Percentiles rank a stretch among this genome's conserved stretches.
Evolutionary conservation across 768 basidiomycete species (phyloP).

Genomic region (Psilocybe cubensis): DNA sequence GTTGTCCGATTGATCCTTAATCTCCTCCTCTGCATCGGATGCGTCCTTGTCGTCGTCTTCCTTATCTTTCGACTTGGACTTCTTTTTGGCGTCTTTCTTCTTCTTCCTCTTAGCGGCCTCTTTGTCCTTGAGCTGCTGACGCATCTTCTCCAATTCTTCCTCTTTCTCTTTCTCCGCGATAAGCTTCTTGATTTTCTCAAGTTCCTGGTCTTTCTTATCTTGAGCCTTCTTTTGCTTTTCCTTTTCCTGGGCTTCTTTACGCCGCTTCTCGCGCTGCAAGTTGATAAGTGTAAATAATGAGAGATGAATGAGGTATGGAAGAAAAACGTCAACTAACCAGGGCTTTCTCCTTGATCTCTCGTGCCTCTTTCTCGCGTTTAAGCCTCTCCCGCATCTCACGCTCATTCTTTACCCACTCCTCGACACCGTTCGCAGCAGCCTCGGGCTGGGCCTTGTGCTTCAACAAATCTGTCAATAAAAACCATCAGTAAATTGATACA

Average conservation of each 20-base stretch:
- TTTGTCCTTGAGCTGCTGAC: conserved; percentile 47
- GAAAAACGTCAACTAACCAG: conserved; percentile 48
- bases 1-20: conserved; percentile 8
- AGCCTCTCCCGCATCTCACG: conserved; percentile 76
- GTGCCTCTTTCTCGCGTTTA: conserved; percentile 72
- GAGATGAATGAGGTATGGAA: conserved; percentile 7
- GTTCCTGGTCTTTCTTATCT: conserved; percentile 67
- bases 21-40: conserved; percentile 26
- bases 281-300: neutral
- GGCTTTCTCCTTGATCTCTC: conserved; percentile 67
- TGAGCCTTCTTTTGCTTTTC: conserved; percentile 63
- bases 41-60: conserved; percentile 30
- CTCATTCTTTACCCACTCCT: conserved; percentile 76
- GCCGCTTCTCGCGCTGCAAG: conserved; percentile 49
- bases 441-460: conserved; percentile 87
- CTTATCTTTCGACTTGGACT: conserved; percentile 31
- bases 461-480: conserved; percentile 60
- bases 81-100: conserved; percentile 33
- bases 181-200: conserved; percentile 53
- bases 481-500: neutral
- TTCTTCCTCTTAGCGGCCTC: conserved; percentile 38
- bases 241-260: conserved; percentile 58
- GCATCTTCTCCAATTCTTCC: conserved; percentile 43
- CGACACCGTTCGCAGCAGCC: conserved; percentile 66
- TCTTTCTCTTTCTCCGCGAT: conserved; percentile 58